Conservation (phyloP, 2,329 filamentous ascomycete genomes). For the Arachnopeziza araneosa region DNA sequence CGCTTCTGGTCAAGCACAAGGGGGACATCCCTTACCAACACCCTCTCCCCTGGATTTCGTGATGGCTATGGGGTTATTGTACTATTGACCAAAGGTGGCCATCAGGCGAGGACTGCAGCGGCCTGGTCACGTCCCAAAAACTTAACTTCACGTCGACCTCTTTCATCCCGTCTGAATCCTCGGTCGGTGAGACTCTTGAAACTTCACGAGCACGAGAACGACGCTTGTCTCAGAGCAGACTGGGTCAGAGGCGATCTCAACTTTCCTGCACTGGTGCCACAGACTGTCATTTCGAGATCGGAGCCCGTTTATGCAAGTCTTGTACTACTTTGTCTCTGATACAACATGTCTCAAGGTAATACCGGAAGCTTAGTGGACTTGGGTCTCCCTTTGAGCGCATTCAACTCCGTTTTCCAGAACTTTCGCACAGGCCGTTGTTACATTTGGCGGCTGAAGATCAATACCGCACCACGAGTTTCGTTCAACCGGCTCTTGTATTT, state of each 20-base stretch:
- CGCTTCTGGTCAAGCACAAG: not conserved
- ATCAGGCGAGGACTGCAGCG: no score
- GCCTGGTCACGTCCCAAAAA: no score
- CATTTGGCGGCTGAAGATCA: not conserved
- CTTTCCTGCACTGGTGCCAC: not conserved
- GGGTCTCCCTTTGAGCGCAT: not conserved
- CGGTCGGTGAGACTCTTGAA: not conserved
- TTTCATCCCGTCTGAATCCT: not conserved
- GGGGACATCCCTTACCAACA: not conserved
- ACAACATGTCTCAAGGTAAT: not conserved
- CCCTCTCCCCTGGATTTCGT: not conserved
- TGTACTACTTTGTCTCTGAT: not conserved
- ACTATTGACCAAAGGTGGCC: no score
- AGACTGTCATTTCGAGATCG: not conserved
- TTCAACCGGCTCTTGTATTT: not conserved
- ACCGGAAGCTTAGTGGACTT: not conserved
- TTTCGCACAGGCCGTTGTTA: not conserved
- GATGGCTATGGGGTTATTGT: no score
- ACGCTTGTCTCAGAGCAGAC: slow-evolving; percentile 2
- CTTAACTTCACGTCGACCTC: no score
- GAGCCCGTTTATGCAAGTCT: not conserved
- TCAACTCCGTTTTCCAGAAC: not conserved
- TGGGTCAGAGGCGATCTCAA: not conserved
- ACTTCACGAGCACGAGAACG: not conserved
- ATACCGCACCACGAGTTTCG: not conserved